These are phyloP conservation scores for Wickerhamomyces xylosicus DNA, from an alignment of 805 yeast genomes.

Conservation along the genomic window DNA sequence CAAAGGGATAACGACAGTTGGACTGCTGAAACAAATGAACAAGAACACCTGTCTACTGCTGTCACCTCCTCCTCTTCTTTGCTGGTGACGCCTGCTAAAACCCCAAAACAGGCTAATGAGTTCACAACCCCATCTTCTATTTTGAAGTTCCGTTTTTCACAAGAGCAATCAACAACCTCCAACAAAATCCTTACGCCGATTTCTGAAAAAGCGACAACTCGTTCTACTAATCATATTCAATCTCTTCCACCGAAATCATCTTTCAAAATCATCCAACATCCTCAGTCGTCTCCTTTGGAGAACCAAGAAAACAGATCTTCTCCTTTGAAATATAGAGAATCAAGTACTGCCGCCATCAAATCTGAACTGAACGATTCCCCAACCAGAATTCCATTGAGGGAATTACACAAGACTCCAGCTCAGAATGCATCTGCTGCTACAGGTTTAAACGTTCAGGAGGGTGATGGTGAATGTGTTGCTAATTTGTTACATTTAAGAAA, in stretches of 20 bases:
- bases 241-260: conserved; percentile 8
- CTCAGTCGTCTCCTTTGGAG: conserved; percentile 7
- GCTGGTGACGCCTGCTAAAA: conserved; percentile 13
- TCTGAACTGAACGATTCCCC: not conserved
- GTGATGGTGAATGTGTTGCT: conserved; percentile 10
- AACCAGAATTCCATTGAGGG: conserved; percentile 9
- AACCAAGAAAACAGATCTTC: conserved; percentile 8
- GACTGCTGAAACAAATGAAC: not conserved
- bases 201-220: conserved; percentile 4
- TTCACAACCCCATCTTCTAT: conserved; percentile 9
- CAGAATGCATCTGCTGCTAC: conserved; percentile 2
- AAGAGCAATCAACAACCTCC: conserved; percentile 3
- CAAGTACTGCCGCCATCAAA: not conserved
- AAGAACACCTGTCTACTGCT: not conserved
- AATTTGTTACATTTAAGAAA: conserved; percentile 9
- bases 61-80: conserved; percentile 2
- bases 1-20: not conserved
- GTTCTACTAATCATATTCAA: conserved; percentile 2
- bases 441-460: not conserved
- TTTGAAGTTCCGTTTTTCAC: conserved; percentile 14
- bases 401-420: conserved; percentile 5
- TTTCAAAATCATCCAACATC: conserved; percentile 13
- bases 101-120: conserved; percentile 4
- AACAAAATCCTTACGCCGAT: conserved; percentile 1
- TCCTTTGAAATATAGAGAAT: conserved; percentile 2